Base-by-base conservation (phyloP, 2,329 filamentous ascomycete genomes). In the Trichoderma endophyticum region DNA sequence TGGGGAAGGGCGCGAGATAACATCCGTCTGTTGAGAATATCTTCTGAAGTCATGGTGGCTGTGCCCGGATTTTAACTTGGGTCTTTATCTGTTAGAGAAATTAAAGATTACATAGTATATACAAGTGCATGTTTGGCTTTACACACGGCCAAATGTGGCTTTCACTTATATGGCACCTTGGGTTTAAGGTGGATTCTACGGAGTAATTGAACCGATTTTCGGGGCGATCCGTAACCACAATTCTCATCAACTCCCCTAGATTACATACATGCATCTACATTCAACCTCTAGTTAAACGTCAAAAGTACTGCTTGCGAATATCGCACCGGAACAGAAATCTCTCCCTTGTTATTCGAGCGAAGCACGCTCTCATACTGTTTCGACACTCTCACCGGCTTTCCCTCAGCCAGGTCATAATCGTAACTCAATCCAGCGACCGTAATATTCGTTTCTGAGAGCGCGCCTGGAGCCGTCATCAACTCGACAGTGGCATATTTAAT, bases 401-500 rank as follows among this genome's bases (percentile, higher is more conserved):
- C 70, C 14, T 71, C 39, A 4, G 70, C 70, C 1, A 71, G 28
- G 9, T 56, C 30, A 30, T 68, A 71, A 51, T 71, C 70, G 30
- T 71, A 67, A 51, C 70, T 71, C 4, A 71, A 36, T 14, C 70
- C 70, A 24, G 63, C 70, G 48, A 68, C 70, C 36, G 70, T 71
- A 15, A 71, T 71, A 12, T 71, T 71, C 18, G 34, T 71, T 36
- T 71, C 51, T 5, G 70, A 68, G 15, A 65, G 39, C 21, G 70
- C 70, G 21, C 70, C 70, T 3, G 62, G 70, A 61, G 70, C 70
- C 4, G 70, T 69, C 70, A 71, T 39, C 4, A 62, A 6, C 39
- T 71, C 70, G 8, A 71, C 70, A 34, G 70, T 71, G 15, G 70
- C 63, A 69, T 71, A 71, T n/a, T 68, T 39, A 12, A 51, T 51